Evolutionary conservation across 352 stramenopile species (phyloP).

Genomic region (Phytophthora nicotianae): DNA sequence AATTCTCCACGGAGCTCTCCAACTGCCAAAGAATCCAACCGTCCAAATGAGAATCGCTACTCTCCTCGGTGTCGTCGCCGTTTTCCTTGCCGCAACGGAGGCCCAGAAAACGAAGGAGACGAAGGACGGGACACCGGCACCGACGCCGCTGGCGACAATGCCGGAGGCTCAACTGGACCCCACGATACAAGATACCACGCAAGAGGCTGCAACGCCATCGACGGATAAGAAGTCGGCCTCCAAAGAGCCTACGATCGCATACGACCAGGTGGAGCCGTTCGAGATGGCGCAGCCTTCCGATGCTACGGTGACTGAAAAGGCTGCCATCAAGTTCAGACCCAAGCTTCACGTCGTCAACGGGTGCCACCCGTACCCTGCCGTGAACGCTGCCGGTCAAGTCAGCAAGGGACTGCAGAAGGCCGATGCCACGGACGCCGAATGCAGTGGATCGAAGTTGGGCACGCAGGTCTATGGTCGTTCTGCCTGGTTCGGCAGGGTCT

Average conservation of each 20-base stretch:
- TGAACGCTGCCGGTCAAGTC: constrained; percentile 21
- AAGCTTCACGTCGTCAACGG: constrained; percentile 14
- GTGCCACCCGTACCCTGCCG: constrained; percentile 24
- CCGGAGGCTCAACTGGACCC: constrained; percentile 9
- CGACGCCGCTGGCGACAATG: constrained; percentile 14
- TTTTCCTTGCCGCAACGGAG: constrained; percentile 3
- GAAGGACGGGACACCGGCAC: not conserved
- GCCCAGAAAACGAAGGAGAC: constrained; percentile 5
- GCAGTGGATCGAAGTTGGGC: constrained; percentile 7
- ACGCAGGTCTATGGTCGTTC: constrained; percentile 26
- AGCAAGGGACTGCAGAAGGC: constrained; percentile 12
- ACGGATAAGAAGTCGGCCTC: not conserved
- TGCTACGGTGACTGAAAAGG: constrained; percentile 15
- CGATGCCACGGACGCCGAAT: constrained; percentile 5
- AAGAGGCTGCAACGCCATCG: constrained; percentile 5
- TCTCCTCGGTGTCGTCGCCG: constrained; percentile 4
- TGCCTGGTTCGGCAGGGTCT: constrained; percentile 23
- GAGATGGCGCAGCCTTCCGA: constrained; percentile 10
- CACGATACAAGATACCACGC: constrained; percentile 2
- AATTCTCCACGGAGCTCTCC: constrained; percentile 2
- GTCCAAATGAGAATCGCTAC: constrained; percentile 11
- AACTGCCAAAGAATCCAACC: not conserved
- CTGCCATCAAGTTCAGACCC: constrained; percentile 20
- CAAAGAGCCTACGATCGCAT: constrained; percentile 9
- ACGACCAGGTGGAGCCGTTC: constrained; percentile 16